phyloP scores from a whole-genome alignment of 2,329 filamentous ascomycete species.

The Aspergillus amoenus region DNA sequence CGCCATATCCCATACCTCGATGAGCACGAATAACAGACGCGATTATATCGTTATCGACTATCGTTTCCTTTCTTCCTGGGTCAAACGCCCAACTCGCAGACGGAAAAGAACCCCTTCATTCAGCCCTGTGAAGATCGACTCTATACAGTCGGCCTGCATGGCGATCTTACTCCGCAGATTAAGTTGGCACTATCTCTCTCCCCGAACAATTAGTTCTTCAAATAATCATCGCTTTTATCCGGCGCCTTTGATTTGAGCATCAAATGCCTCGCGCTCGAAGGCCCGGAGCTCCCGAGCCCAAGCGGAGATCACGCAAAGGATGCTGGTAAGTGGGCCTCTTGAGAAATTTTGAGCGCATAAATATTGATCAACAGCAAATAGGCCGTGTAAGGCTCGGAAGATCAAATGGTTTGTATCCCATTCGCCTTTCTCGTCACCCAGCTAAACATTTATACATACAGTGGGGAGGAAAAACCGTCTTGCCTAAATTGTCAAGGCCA shows the following conservation, averaged over 20 bases:
- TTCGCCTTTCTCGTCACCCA: not conserved
- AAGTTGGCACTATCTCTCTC: constrained; percentile 21
- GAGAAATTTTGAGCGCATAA: not conserved
- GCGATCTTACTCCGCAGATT: constrained; percentile 21
- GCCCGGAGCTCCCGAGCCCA: constrained; percentile 62
- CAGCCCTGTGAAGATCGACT: constrained; percentile 10
- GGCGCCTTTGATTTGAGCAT: constrained; percentile 21
- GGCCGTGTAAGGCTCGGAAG: constrained; percentile 77
- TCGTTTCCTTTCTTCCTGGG: constrained; percentile 37
- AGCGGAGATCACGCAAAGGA: constrained; percentile 66
- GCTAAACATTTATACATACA: constrained; percentile 27
- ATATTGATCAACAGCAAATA: constrained; percentile 32
- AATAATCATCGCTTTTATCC: constrained; percentile 16
- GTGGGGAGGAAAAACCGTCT: constrained; percentile 70
- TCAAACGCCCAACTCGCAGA: constrained; percentile 28
- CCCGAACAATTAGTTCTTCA: constrained; percentile 19
- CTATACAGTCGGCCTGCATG: constrained; percentile 24
- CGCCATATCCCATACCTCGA: constrained; percentile 30
- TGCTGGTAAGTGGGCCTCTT: constrained; percentile 57
- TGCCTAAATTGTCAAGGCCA: constrained; percentile 73
- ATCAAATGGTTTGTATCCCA: constrained; percentile 63
- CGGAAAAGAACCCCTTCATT: constrained; percentile 20
- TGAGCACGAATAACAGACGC: constrained; percentile 35
- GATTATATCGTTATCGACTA: constrained; percentile 35
- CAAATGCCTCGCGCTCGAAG: constrained; percentile 65